Base-by-base conservation (phyloP, 257 asterid genomes). In the Nicotiana attenuata region DNA sequence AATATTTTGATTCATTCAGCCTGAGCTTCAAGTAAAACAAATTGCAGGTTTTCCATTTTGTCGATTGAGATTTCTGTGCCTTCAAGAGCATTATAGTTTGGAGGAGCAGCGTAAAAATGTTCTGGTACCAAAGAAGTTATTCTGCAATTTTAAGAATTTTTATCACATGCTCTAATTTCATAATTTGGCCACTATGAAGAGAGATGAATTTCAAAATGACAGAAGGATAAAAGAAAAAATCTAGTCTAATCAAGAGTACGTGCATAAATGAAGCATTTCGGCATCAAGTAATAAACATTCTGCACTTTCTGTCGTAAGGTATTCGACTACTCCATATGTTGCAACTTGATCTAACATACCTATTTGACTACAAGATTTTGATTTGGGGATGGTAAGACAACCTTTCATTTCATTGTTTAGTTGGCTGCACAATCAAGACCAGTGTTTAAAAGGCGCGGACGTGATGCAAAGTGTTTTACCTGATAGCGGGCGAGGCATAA, bases 291-390 rank as follows among this genome's bases (percentile, higher is more conserved):
- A 45, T 41, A 45, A 69, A 20, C 59, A 71, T 3, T 71, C 78
- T 41, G 78, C 79, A 73, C 61, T 73, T 14, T 73, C 26, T 47
- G 8, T 24, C 33, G 8, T 2, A 47, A 47, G 57, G 61, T 45
- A 47, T 24, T 24, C 24, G 15, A 73, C 79, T 73, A 56, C 57
- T 52, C 57, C 61, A 24, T 24, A 22, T 47, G 59, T 73, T 24
- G 79, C n/a, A 73, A 47, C 79, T 22, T 47, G 79, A 73, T 73
- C 38, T 47, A 73, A 73, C 22, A 15, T 24, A 47, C 79, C 41
- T 24, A 73, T 47, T 73, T 50, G 61, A 73, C 61, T 73, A 35
- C 60, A 73, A 50, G 61, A 73, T 47, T 71, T 47, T 73, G 79
- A 73, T 20, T 13, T n/a, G 7, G 79, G 19, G 16, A 14, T 5